Conservation (phyloP, 257 asterid species). For the Jasminum sambac region DNA sequence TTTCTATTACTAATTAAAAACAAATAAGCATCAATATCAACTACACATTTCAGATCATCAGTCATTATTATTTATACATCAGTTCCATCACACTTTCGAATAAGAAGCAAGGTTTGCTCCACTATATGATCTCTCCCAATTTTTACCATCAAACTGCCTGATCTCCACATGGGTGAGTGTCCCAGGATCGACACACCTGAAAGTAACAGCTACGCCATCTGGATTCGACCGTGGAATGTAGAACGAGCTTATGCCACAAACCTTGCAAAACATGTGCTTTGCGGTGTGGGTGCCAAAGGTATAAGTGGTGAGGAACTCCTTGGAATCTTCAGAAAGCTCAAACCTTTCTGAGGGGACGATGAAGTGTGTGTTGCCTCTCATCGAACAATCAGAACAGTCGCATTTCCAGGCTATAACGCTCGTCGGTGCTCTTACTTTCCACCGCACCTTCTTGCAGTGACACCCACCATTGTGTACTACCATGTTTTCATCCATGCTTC, state of each 20-base stretch:
- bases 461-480: conserved; percentile 80
- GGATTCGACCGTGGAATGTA: conserved; percentile 84
- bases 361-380: conserved; percentile 79
- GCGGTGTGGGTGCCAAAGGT: conserved; percentile 84
- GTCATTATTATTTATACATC: too few relatives aligned
- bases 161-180: conserved; percentile 67
- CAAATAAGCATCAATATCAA: too few relatives aligned
- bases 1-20: too few relatives aligned
- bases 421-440: conserved; percentile 64
- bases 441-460: conserved; percentile 71
- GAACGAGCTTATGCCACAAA: conserved; percentile 88
- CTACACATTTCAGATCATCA: too few relatives aligned
- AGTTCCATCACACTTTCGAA: conserved; percentile 44
- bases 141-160: conserved; percentile 57
- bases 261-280: conserved; percentile 78
- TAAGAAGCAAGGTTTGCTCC: conserved; percentile 45
- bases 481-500: conserved; percentile 42
- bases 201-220: conserved; percentile 63
- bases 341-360: conserved; percentile 67
- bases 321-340: conserved; percentile 65
- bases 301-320: conserved; percentile 64
- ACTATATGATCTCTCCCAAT: conserved; percentile 64
- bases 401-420: conserved; percentile 74
- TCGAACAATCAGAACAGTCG: conserved; percentile 76
- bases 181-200: conserved; percentile 66